A percentile compares a stretch with the other conserved stretches of the same genome.
phyloP scores from a whole-genome alignment of 345 rosid species.

The Eucalyptus sp. region DNA sequence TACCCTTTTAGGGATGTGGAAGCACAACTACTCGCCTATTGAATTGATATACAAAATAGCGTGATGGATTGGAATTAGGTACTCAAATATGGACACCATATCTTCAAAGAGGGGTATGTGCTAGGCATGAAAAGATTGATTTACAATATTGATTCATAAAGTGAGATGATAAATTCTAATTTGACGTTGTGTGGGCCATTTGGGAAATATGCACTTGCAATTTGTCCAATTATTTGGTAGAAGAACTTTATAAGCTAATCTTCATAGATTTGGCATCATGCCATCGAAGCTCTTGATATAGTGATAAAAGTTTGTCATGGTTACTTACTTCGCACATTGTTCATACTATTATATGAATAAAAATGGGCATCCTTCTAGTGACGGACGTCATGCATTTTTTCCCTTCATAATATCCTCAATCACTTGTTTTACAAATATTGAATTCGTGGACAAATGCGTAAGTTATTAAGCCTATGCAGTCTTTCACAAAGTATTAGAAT shows the following conservation, averaged over 20 bases:
- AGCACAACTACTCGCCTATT: background rate
- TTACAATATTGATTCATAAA: background rate
- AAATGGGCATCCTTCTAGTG: background rate
- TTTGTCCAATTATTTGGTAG: background rate
- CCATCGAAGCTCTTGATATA: background rate
- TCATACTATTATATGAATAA: background rate
- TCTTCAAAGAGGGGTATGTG: no score
- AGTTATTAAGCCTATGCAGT: no score
- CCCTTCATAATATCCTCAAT: background rate
- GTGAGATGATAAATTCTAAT: background rate
- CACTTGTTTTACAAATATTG: background rate
- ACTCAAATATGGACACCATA: background rate
- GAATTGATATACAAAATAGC: background rate
- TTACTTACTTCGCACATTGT: background rate
- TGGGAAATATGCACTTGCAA: background rate
- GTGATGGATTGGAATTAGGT: background rate
- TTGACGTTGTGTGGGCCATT: background rate
- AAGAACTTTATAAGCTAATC: background rate
- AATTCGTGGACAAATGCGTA: background rate
- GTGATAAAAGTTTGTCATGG: background rate
- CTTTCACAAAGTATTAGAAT: background rate
- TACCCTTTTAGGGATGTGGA: background rate
- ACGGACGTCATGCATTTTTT: background rate
- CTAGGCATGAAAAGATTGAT: background rate
- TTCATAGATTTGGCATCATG: background rate